Percentiles rank a stretch among this genome's conserved stretches.
Evolutionary conservation across 805 yeast species (phyloP).

Genomic region (Teunomyces barrocoloradensis): DNA sequence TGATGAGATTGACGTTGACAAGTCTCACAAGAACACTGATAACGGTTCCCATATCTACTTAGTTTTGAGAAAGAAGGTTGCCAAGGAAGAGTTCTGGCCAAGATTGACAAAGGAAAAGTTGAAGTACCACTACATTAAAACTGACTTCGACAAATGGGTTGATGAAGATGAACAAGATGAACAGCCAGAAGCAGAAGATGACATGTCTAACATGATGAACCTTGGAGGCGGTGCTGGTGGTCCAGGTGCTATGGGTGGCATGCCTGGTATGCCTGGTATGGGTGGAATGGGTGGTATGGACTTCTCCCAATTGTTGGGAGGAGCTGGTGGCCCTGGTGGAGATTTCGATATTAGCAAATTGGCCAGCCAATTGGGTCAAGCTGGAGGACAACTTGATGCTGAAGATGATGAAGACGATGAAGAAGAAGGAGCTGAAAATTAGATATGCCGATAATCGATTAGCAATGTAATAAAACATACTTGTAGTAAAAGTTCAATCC

Average conservation of each 20-base stretch:
- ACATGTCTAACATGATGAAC: slow-evolving; percentile 32
- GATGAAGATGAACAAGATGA: slow-evolving; percentile 98
- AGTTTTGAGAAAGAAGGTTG: slow-evolving; percentile 65
- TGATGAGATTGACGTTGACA: slow-evolving; percentile 67
- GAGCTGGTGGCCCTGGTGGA: slow-evolving; percentile 26
- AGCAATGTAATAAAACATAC: slow-evolving; percentile 7
- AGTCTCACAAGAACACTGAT: slow-evolving; percentile 55
- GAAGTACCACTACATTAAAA: slow-evolving; percentile 76
- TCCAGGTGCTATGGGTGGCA: slow-evolving; percentile 20
- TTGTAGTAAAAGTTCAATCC: neutral
- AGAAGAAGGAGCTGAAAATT: slow-evolving; percentile 22
- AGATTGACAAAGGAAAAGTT: slow-evolving; percentile 84
- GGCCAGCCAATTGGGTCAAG: slow-evolving; percentile 46
- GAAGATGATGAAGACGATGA: slow-evolving; percentile 23
- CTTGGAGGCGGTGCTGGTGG: slow-evolving; percentile 32
- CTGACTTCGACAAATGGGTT: slow-evolving; percentile 97
- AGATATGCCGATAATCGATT: slow-evolving; percentile 1
- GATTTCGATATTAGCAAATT: slow-evolving; percentile 35
- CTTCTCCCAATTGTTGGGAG: slow-evolving; percentile 28
- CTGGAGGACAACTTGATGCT: slow-evolving; percentile 25
- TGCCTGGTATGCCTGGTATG: slow-evolving; percentile 30
- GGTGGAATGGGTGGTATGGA: slow-evolving; percentile 28
- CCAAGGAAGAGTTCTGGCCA: slow-evolving; percentile 87
- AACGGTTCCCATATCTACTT: slow-evolving; percentile 62
- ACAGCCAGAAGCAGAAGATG: slow-evolving; percentile 45